Evolutionary conservation across 225 moss, liverwort and hornwort genomes (phyloP).

Genomic region (Sphagnum contortum): DNA sequence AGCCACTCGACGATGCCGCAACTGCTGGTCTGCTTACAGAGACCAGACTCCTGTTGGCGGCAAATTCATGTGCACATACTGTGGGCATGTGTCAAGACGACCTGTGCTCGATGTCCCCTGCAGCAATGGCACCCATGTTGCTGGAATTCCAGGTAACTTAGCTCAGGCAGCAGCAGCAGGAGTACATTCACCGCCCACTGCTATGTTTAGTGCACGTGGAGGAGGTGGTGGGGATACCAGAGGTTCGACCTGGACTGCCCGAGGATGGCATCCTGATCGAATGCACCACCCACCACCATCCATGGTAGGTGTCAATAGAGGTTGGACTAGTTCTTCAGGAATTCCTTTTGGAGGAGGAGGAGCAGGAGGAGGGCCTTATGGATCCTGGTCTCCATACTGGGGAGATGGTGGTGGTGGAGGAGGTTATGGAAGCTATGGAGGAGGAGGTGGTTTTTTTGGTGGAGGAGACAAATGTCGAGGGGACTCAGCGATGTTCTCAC

Average conservation of each 20-base stretch:
- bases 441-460: constrained; percentile 23
- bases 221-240: constrained; percentile 12
- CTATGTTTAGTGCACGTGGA: constrained; percentile 11
- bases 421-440: constrained; percentile 24
- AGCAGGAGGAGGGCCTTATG: constrained; percentile 3
- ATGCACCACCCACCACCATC: constrained; percentile 9
- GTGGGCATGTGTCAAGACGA: constrained; percentile 73
- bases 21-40: constrained; percentile 65
- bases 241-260: constrained; percentile 39
- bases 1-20: constrained; percentile 73
- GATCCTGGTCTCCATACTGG: constrained; percentile 41
- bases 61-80: constrained; percentile 76
- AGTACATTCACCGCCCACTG: no score
- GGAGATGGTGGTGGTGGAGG: constrained; percentile 25
- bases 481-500: constrained; percentile 28
- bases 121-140: constrained; percentile 20
- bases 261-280: constrained; percentile 56
- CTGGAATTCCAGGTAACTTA: constrained; percentile 18
- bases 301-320: constrained; percentile 41
- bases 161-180: no score
- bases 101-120: constrained; percentile 58
- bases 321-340: constrained; percentile 31
- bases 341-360: constrained; percentile 5
- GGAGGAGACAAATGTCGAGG: constrained; percentile 41
- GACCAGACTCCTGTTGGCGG: constrained; percentile 74